Evolutionary conservation across 129 eudicot species (phyloP).

Genomic region (Erigeron canadensis): DNA sequence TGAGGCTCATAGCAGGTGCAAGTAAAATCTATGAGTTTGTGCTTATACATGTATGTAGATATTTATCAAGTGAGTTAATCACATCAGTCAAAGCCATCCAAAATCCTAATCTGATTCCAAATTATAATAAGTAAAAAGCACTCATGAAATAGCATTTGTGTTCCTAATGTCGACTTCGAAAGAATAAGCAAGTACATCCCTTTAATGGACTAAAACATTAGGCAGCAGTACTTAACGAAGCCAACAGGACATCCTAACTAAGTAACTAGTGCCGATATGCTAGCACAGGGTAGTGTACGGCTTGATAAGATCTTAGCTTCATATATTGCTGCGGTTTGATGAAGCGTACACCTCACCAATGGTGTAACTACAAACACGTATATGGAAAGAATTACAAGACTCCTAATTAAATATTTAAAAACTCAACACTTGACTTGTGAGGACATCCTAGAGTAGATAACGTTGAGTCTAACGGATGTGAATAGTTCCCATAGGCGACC

Average conservation of each 20-base stretch:
- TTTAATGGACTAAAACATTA: no score
- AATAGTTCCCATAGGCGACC: background rate
- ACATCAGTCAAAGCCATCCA: background rate
- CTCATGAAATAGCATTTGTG: no score
- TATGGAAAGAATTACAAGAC: background rate
- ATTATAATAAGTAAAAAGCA: no score
- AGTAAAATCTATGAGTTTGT: background rate
- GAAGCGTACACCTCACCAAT: constrained; percentile 8
- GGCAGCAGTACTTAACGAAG: no score
- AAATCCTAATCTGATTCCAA: no score
- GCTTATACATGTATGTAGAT: no score
- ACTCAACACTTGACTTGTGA: background rate
- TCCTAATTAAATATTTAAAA: background rate
- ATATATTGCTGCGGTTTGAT: background rate
- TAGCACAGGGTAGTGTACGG: no score
- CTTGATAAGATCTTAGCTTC: constrained; percentile 5
- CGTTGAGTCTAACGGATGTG: background rate
- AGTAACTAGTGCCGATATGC: no score
- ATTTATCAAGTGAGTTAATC: no score
- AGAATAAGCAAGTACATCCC: no score
- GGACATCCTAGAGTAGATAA: background rate
- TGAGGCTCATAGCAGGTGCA: background rate
- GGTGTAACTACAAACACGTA: background rate
- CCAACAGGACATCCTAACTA: no score
- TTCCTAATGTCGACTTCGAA: no score